Base-by-base conservation (phyloP, 768 basidiomycete genomes). In the Erythrobasidium yunnanense region DNA sequence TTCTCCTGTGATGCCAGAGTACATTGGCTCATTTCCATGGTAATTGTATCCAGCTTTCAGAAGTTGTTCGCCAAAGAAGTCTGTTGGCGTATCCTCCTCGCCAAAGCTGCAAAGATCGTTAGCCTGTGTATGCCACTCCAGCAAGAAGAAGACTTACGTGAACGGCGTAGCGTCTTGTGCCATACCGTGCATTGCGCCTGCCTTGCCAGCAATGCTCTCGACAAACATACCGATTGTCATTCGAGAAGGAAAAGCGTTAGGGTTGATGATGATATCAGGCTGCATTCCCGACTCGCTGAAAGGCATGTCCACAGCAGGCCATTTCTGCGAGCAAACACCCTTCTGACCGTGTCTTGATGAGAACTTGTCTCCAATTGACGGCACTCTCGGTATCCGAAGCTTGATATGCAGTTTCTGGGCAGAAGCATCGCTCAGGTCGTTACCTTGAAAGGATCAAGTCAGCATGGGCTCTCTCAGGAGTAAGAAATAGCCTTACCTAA, bases 201-300 rank as follows among this genome's bases (percentile, higher is more conserved):
- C 87, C 77, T 99, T 99, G n/a, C 95, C 95, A 0, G 95, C 95
- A 85, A 97, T 85, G 77, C 90, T 93, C 80, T 99, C 95, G 66
- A 99, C 90, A 75, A 99, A 85, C 95, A 99, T 99, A 66, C 95
- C 95, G 72, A 99, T 99, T 0, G 95, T 99, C 95, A 99, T 99
- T 71, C 95, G 88, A 81, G 86, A 88, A 1, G 95, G 95, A 81
- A 99, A 99, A 17, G 95, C 95, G 76, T 99, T 95, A 34, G 95
- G 95, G 78, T 99, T 99, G 80, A 99, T 97, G 76, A 99, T 97
- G 54, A 99, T 84, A 77, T 99, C 95, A 1, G 95, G 95, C 76
- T 96, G 93, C 82, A 99, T 91, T 17, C 95, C 95, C 66, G 89
- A 93, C 79, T 99, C 95, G 72, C 85, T 86, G 81, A 99, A 97